phyloP scores from a whole-genome alignment of 805 yeast genomes.

The Wickerhamiella lipophila region DNA sequence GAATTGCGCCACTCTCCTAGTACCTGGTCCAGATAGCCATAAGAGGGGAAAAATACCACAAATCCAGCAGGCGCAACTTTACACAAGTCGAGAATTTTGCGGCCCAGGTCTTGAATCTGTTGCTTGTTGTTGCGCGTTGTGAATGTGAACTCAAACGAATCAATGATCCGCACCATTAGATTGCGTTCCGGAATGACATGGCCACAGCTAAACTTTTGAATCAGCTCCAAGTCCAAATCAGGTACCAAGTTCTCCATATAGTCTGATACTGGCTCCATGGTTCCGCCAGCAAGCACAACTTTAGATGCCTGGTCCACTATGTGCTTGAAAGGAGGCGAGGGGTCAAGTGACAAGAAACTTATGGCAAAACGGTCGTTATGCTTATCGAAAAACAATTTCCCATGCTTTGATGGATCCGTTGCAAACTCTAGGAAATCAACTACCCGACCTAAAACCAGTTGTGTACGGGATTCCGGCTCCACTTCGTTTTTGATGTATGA shows the following conservation, averaged over 20 bases:
- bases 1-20: constrained; percentile 39
- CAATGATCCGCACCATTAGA: constrained; percentile 43
- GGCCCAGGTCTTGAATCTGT: constrained; percentile 43
- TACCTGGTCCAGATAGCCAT: constrained; percentile 49
- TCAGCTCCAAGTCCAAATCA: constrained; percentile 31
- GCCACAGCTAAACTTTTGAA: constrained; percentile 56
- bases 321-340: constrained; percentile 54
- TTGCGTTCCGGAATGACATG: constrained; percentile 70
- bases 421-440: constrained; percentile 51
- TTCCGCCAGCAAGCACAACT: constrained; percentile 82
- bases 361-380: constrained; percentile 29
- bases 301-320: constrained; percentile 53
- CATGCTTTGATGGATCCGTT: constrained; percentile 66
- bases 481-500: constrained; percentile 37
- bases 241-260: constrained; percentile 58
- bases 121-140: constrained; percentile 39
- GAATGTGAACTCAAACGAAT: constrained; percentile 48
- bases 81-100: constrained; percentile 34
- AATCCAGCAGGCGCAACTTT: constrained; percentile 53
- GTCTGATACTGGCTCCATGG: constrained; percentile 83
- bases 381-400: constrained; percentile 56
- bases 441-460: constrained; percentile 52
- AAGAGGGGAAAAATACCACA: constrained; percentile 78
- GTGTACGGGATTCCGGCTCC: not conserved
- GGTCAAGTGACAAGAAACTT: constrained; percentile 67